Conservation (phyloP, 2,329 filamentous ascomycete genomes). For the Ceratocystis albifundus region DNA sequence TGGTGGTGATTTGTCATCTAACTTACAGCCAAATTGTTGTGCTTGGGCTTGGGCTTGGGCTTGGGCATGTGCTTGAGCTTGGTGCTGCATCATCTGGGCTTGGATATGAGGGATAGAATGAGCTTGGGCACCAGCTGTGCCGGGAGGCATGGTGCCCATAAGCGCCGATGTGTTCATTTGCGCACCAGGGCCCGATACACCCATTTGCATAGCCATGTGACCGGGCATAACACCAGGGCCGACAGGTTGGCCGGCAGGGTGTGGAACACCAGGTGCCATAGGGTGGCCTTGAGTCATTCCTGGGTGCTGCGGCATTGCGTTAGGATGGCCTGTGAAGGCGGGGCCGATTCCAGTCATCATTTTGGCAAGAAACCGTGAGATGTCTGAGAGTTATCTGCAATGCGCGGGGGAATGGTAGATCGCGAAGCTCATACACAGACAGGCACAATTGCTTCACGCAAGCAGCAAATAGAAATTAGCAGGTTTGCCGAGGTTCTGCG, state of each 20-base stretch:
- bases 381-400: neutral
- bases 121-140: conserved; percentile 49
- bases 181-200: conserved; percentile 53
- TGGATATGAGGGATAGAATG: conserved; percentile 62
- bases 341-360: conserved; percentile 63
- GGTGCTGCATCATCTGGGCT: conserved; percentile 46
- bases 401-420: neutral
- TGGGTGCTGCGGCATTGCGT: conserved; percentile 58
- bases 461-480: neutral
- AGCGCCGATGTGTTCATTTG: conserved; percentile 61
- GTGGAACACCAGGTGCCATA: conserved; percentile 50
- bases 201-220: conserved; percentile 56
- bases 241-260: conserved; percentile 54
- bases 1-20: neutral
- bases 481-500: neutral
- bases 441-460: neutral
- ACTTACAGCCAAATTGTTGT: conserved; percentile 19
- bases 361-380: conserved; percentile 26
- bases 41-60: conserved; percentile 32
- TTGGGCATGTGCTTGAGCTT: neutral
- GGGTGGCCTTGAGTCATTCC: conserved; percentile 53
- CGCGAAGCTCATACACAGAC: conserved; percentile 1
- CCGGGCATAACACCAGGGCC: conserved; percentile 54
- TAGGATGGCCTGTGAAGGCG: conserved; percentile 55
- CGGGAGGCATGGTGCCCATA: conserved; percentile 66